These are phyloP conservation scores for Argentina anserina DNA, from an alignment of 306 rosid genomes.

Conservation along the genomic window DNA sequence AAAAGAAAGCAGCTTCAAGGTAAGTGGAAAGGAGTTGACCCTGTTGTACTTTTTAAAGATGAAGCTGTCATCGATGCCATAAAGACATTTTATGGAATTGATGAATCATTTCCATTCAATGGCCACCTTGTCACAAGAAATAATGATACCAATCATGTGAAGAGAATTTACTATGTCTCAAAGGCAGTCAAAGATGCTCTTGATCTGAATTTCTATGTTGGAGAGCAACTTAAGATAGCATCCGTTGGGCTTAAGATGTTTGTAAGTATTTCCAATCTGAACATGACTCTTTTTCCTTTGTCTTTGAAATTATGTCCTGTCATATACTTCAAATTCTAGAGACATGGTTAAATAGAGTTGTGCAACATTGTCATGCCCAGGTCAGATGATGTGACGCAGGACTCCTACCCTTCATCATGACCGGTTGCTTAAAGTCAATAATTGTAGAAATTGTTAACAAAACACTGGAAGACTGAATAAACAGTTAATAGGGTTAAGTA, in stretches of 20 bases:
- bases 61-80: conserved; percentile 64
- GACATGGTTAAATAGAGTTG: neutral
- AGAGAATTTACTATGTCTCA: conserved; percentile 86
- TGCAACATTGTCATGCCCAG: neutral
- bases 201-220: conserved; percentile 76
- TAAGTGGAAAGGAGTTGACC: conserved; percentile 96
- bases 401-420: neutral
- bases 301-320: neutral
- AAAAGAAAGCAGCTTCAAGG: conserved; percentile 89
- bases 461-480: neutral
- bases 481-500: too few species aligned
- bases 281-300: conserved; percentile 2
- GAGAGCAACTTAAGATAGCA: conserved; percentile 92
- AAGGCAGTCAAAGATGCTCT: conserved; percentile 87
- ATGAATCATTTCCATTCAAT: conserved; percentile 63
- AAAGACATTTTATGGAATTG: conserved; percentile 79
- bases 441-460: neutral
- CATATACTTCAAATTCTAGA: neutral
- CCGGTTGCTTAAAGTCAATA: neutral
- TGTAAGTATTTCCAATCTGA: conserved; percentile 58
- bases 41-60: conserved; percentile 83
- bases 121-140: conserved; percentile 88
- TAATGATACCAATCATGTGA: conserved; percentile 65
- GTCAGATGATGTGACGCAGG: neutral
- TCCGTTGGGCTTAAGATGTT: conserved; percentile 93